Conservation (phyloP, 352 stramenopile genomes). For the Phytophthora vignae region DNA sequence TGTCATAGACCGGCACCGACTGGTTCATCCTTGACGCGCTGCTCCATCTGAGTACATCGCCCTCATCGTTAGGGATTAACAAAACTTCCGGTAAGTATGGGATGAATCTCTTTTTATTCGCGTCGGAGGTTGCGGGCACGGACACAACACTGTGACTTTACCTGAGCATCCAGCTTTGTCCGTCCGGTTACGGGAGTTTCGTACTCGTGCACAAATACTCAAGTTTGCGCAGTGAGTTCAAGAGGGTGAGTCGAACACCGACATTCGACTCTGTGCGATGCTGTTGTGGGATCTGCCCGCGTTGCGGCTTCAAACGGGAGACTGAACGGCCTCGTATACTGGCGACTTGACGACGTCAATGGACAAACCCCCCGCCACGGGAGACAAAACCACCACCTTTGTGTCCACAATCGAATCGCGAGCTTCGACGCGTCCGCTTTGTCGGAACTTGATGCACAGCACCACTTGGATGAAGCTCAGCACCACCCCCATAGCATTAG, state of each 20-base stretch:
- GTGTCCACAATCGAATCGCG: background rate
- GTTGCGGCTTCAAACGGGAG: constrained; percentile 21
- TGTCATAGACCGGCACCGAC: too few species aligned
- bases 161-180: background rate
- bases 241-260: background rate
- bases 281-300: background rate
- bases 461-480: constrained; percentile 43
- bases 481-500: constrained; percentile 39
- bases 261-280: background rate
- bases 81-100: too few species aligned
- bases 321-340: constrained; percentile 25
- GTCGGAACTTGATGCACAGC: constrained; percentile 50
- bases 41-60: too few species aligned
- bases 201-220: background rate
- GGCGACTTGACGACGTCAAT: constrained; percentile 20
- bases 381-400: constrained; percentile 21
- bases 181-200: background rate
- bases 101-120: background rate
- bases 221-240: background rate
- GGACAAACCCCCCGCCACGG: constrained; percentile 10
- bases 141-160: background rate
- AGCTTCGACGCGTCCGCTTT: constrained; percentile 1
- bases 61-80: too few species aligned
- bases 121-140: background rate
- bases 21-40: too few species aligned